Evolutionary conservation across 345 rosid genomes (phyloP).

Genomic region (Noccaea bulbosa): DNA sequence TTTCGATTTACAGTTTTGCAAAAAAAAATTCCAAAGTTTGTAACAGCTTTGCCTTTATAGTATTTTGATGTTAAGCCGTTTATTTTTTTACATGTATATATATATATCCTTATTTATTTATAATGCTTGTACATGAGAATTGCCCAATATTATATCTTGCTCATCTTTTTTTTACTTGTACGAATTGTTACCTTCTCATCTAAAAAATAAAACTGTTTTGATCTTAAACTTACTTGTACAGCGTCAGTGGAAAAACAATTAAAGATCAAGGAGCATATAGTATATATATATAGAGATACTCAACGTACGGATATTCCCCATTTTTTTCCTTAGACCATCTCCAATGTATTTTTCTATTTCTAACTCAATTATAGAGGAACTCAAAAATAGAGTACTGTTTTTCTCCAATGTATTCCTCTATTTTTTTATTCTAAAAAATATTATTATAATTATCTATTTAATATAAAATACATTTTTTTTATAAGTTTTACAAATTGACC

Average conservation of each 20-base stretch:
- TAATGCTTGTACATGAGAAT: not conserved
- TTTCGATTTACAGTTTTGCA: not conserved
- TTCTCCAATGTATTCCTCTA: no score
- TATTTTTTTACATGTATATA: not conserved
- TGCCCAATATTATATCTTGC: not conserved
- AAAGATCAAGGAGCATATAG: conserved; percentile 25
- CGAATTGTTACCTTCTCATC: not conserved
- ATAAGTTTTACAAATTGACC: no score
- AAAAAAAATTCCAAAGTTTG: no score
- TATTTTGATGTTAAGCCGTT: no score
- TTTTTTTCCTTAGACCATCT: no score
- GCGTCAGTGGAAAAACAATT: not conserved
- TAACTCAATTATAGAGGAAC: no score
- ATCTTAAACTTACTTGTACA: not conserved
- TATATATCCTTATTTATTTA: not conserved
- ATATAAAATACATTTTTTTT: no score
- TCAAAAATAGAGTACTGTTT: no score
- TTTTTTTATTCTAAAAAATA: no score
- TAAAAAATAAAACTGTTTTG: not conserved
- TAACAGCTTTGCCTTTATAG: no score
- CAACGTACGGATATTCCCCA: conserved; percentile 17
- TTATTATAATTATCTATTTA: no score
- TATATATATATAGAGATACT: not conserved
- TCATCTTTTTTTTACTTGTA: not conserved
- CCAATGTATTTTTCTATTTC: no score